phyloP scores from a whole-genome alignment of 306 rosid species.

The Vigna mungo region DNA sequence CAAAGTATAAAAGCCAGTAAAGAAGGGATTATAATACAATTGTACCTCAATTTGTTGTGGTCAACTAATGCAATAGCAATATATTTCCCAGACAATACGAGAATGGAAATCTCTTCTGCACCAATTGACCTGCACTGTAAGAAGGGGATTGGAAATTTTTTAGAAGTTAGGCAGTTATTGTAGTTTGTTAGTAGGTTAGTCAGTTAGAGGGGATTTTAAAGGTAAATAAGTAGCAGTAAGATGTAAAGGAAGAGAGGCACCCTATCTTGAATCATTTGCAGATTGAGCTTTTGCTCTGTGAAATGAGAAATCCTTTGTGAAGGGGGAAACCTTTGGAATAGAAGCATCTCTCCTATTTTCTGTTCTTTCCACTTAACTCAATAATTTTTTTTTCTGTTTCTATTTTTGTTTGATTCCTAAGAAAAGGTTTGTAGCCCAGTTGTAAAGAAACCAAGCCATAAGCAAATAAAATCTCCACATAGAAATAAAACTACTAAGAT shows the following conservation, averaged over 20 bases:
- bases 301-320: not conserved
- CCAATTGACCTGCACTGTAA: conserved; percentile 89
- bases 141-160: conserved; percentile 14
- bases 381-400: not conserved
- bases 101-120: conserved; percentile 68
- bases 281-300: not conserved
- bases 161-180: not conserved
- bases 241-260: not conserved
- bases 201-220: not conserved
- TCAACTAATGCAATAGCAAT: conserved; percentile 92
- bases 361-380: not conserved
- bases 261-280: not conserved
- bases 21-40: conserved; percentile 33
- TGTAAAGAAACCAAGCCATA: conserved; percentile 20
- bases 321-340: not conserved
- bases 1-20: conserved; percentile 30
- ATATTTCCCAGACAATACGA: conserved; percentile 81
- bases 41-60: conserved; percentile 81
- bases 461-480: conserved; percentile 29
- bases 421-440: conserved; percentile 44
- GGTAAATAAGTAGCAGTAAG: not conserved
- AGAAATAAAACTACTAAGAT: not conserved
- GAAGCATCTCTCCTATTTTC: not conserved
- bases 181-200: not conserved
- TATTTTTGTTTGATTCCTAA: not conserved